A percentile compares a stretch with the other conserved stretches of the same genome.
Conservation (phyloP, 2,329 filamentous ascomycete species). For the Aphanoascus verrucosus region DNA sequence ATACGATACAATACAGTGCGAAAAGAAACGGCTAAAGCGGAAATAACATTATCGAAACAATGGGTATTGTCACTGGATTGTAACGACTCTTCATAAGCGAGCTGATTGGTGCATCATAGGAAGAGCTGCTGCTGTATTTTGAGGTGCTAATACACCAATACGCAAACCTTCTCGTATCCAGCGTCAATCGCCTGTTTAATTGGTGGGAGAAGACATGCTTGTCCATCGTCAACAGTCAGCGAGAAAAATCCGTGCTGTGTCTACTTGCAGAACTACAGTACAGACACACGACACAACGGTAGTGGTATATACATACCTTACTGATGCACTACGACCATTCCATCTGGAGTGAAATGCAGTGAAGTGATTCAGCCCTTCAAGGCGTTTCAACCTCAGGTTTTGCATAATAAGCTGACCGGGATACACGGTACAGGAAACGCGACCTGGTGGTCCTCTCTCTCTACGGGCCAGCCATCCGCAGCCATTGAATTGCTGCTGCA, state of each 20-base stretch:
- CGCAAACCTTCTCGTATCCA: background rate
- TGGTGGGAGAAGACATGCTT: slow-evolving; percentile 11
- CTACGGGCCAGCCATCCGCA: background rate
- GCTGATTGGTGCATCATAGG: too few species aligned
- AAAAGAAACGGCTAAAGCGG: too few species aligned
- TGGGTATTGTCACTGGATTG: too few species aligned
- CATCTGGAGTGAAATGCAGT: too few species aligned
- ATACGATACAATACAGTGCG: too few species aligned
- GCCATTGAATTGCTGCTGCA: background rate
- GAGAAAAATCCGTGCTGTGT: slow-evolving; percentile 3
- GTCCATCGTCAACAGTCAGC: background rate
- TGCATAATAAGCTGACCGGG: too few species aligned
- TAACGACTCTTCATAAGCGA: too few species aligned
- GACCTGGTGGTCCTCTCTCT: background rate
- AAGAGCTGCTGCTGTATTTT: too few species aligned
- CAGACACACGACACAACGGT: slow-evolving; percentile 8
- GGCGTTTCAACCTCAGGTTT: background rate
- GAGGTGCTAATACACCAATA: too few species aligned
- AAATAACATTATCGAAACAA: too few species aligned
- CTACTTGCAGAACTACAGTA: background rate
- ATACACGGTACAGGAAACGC: background rate
- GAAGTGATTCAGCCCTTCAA: background rate
- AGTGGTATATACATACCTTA: too few species aligned
- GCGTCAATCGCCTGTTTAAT: background rate
- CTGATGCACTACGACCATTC: too few species aligned